Evolutionary conservation across 208 protist genomes (phyloP).

Genomic region (Leishmania mexicana): DNA sequence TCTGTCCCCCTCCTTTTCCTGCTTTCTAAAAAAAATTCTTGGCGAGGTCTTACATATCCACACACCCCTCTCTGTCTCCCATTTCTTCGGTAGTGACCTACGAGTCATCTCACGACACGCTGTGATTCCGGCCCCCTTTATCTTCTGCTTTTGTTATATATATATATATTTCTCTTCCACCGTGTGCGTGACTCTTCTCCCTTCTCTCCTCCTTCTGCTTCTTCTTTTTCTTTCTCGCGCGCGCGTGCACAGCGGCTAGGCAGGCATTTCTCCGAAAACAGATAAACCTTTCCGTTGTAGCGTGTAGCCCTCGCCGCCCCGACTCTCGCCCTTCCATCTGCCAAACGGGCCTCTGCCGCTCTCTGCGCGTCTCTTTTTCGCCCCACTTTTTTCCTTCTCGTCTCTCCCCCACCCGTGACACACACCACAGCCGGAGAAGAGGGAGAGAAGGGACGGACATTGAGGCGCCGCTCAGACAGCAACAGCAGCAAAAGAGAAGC

Average conservation of each 20-base stretch:
- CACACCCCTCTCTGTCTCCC: neutral
- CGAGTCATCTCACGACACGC: neutral
- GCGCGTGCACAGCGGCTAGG: neutral
- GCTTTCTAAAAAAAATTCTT: neutral
- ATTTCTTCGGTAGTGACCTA: neutral
- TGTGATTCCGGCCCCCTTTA: neutral
- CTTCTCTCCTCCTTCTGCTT: neutral
- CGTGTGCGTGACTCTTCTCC: neutral
- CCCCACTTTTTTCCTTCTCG: neutral
- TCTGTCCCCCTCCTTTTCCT: conserved; percentile 1
- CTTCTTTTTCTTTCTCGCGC: neutral
- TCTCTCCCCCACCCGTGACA: neutral
- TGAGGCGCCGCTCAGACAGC: neutral
- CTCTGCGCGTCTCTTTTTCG: neutral
- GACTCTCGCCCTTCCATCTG: neutral
- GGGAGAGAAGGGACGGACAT: neutral
- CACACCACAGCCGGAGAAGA: neutral
- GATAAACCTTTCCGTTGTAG: neutral
- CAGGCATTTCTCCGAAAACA: neutral
- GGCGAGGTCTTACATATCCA: neutral
- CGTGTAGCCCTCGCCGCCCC: neutral
- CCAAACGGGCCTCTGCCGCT: neutral
- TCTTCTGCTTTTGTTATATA: neutral
- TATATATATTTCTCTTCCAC: neutral
- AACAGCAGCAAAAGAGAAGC: neutral